Base-by-base conservation (phyloP, 2,329 filamentous ascomycete genomes). In the Coniochaeta prunicola region DNA sequence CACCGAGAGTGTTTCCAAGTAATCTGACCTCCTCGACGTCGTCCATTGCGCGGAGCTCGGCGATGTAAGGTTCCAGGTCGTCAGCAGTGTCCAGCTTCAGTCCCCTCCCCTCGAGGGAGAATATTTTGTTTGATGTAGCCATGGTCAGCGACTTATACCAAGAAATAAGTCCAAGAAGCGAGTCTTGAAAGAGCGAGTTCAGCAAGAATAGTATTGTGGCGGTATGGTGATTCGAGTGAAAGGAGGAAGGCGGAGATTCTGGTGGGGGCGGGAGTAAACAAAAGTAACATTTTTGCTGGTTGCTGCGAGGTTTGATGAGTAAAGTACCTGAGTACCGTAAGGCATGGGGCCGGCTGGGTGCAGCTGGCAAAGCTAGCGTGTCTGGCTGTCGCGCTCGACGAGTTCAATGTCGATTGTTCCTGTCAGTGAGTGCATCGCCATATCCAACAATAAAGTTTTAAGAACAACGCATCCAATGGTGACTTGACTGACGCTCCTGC, bases 11-110 rank as follows among this genome's bases (percentile, higher is more conserved):
- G 79, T 99, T 99, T 62, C 93, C 94, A 59, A 91, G 81, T 53
- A 99, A 81, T 65, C 85, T 85, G 65, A 99, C 86, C 74, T 97
- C 92, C 71, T 96, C 91, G 59, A 96, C 82, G 68, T 92, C 83
- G 59, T 83, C 76, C 76, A 86, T 88, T 60, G 85, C 83, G 63
- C 84, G 79, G 62, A 99, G 84, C 56, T 84, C 81, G 66, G 87
- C 83, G 69, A 97, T 90, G 73, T 97, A 88, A 64, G 89, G 79
- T 73, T 94, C 89, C 62, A 97, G 83, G 74, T 97, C 92, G 64
- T 85, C 88, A 57, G 90, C 91, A 42, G 88, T 91, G 78, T 96
- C 88, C 70, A 99, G 89, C 81, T 96, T 97, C 68, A 97, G 84
- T 69, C 89, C 89, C 79, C 89, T 94, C 74, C 90, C 92, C 75